Percentiles rank a stretch among this genome's conserved stretches.
phyloP scores from a whole-genome alignment of 352 stramenopile species.

The Phytophthora palmivora region DNA sequence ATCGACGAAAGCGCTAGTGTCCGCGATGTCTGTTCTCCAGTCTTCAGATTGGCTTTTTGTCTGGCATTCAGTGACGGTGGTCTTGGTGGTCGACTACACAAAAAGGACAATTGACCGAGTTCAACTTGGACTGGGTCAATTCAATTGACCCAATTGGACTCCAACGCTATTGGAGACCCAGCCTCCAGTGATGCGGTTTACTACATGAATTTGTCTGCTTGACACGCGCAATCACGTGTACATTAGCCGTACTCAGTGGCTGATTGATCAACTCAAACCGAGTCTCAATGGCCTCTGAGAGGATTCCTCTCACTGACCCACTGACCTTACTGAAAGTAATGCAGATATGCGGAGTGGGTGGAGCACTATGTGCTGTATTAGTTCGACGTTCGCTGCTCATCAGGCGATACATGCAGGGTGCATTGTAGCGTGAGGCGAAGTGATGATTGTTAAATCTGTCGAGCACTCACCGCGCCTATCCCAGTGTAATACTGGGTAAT shows the following conservation, averaged over 20 bases:
- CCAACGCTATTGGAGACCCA: no score
- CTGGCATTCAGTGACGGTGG: neutral
- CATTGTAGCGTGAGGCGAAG: slow-evolving; percentile 4
- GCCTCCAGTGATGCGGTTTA: no score
- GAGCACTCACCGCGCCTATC: no score
- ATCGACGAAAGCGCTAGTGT: neutral
- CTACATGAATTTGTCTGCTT: no score
- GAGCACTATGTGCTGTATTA: neutral
- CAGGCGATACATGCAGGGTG: slow-evolving; percentile 14
- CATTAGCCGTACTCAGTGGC: no score
- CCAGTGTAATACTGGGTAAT: neutral
- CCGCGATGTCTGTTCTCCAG: slow-evolving; percentile 8
- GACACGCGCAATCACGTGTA: no score
- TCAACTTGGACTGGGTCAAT: no score
- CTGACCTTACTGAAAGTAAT: no score
- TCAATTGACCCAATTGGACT: no score
- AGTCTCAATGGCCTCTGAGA: no score
- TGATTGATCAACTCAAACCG: no score
- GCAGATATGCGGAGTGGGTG: slow-evolving; percentile 1
- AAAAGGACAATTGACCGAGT: slow-evolving; percentile 13
- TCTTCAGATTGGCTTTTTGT: slow-evolving; percentile 2
- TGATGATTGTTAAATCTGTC: slow-evolving; percentile 12
- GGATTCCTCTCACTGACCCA: no score
- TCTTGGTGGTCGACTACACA: slow-evolving; percentile 1
- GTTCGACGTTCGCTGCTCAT: neutral